Base-by-base conservation (phyloP, 2,329 filamentous ascomycete genomes). In the Penicillium oxalicum region DNA sequence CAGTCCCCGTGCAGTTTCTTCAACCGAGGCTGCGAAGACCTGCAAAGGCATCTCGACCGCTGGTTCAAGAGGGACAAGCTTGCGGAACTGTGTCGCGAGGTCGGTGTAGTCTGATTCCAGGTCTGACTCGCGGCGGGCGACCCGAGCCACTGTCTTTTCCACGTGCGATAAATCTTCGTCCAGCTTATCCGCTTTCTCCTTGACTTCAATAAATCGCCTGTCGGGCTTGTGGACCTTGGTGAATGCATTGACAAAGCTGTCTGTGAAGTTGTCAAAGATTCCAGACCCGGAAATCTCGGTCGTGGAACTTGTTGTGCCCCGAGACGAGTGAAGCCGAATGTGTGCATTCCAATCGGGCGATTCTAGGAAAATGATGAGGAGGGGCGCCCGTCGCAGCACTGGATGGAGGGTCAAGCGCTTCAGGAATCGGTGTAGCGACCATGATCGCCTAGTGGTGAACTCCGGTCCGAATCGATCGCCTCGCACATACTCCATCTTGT, bases 401-500 rank as follows among this genome's bases (percentile, higher is more conserved):
- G 93, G 93, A 63, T 98, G 93, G 39, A 95, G 77, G 3, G 91
- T 83, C 48, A 96, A 76, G 4, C 93, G 87, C 62, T 86, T 82
- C 40, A 98, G 79, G 67, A 98, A 98, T 45, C 93, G 87, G 70
- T 94, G 86, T 45, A 98, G 78, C 3, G 91, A 96, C 75, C 91
- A 87, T 44, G 89, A 90, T 58, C 93, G 83, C 32, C 93, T 84
- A 40, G 83, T 78, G 32, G 90, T 98, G 68, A 98, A 98, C 71
- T 97, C 93, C 43, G 85, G 73, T 7, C 91, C 90, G 70, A 98
- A 98, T 54, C 93, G 86, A 74, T 97, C 91, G 59, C 93, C 93
- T 33, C 91, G 87, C 44, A 97, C 93, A 66, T 97, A 97, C 65
- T 95, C 90, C 88, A 98, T 95, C 72, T 94, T 94, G 77, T 97